Base-by-base conservation (phyloP, 345 rosid genomes). In the Odontarrhena argentea region DNA sequence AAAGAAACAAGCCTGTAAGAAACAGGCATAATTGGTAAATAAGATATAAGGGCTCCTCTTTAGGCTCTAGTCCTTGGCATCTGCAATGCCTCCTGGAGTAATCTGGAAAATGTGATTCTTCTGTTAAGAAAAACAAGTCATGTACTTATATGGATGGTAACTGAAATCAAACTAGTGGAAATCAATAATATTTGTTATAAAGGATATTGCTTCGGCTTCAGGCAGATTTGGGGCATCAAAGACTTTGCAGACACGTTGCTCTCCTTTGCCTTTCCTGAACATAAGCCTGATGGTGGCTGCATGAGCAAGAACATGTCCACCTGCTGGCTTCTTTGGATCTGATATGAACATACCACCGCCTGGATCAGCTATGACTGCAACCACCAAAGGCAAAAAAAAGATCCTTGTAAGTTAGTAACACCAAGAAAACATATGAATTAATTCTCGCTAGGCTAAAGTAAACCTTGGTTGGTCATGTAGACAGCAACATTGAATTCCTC, bases 191-290 rank as follows among this genome's bases (percentile, higher is more conserved):
- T 38, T 2, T 30, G 3, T 12, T 13, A n/a, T 12, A 26, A 48
- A 88, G 97, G 98, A 93, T 93, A 90, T 93, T 58, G 96, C 96
- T 88, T 93, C 97, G 30, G 87, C 86, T 79, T 87, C 94, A 1
- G 95, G 92, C 5, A 92, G 84, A 68, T 89, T 89, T 30, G 97
- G 96, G 49, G 97, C 97, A 69, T 90, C 93, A n/a, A 84, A 93
- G 80, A 92, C 87, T 83, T 89, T 89, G 83, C 93, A 89, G 61
- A 87, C 85, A 11, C 84, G 86, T 53, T 84, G 89, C 63, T 92
- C 97, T 9, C 96, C 96, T 85, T 93, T 89, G 73, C 97, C 98
- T 80, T 92, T 87, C 82, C 97, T 84, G 79, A 90, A 93, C 85
- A 78, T 80, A 75, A 93, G 77, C 72, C 98, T 87, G 57, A 90